Evolutionary conservation across 371 early-diverging fungal genomes (phyloP), one percentile per base, ranked within the genome.

Genomic region (Rhizomucor miehei): DNA sequence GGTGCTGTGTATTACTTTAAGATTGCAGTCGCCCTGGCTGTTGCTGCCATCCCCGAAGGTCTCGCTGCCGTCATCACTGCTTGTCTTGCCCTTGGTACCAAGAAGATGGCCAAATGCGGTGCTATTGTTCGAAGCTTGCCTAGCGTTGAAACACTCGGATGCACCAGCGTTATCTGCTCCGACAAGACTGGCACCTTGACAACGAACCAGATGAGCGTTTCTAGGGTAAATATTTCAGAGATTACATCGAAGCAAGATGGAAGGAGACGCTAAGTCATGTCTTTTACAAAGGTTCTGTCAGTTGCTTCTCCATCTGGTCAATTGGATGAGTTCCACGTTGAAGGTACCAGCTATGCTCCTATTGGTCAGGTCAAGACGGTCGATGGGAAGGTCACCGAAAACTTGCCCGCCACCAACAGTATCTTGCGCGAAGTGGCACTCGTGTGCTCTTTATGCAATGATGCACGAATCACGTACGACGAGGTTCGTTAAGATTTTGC

Each of bases 41-140:
- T 99, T n/a, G 98, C 99, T 45, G 98, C 98, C 48, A 98, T 99
- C 61, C 99, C 99, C 50, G 99, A 99, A 82, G 99, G 99, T 51
- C 73, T 99, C 37, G 92, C 96, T 14, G 97, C 95, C 45, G 94
- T 97, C 51, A 97, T 98, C 55, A 97, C 98, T 21, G 95, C 97
- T 39, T 97, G 97, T 67, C 81, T 99, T 51, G 97, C 98, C 29
- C 81, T 97, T 40, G 98, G 97, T 48, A 95, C 98, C 48, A 90
- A 92, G 66, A 90, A 91, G 71, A 97, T 99, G 99, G 97, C 98
- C 47, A 84, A 86, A 50, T 87, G 93, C 71, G 90, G 93, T 54
- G 98, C 97, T n/a, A 95, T 99, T 62, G 97, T 98, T 16, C 85
- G 97, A 34, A 86, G 87, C 51, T 75, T 99, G 47, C 91, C 92